Base-by-base conservation (phyloP, 441 rosid species). In the Gossypium davidsonii region DNA sequence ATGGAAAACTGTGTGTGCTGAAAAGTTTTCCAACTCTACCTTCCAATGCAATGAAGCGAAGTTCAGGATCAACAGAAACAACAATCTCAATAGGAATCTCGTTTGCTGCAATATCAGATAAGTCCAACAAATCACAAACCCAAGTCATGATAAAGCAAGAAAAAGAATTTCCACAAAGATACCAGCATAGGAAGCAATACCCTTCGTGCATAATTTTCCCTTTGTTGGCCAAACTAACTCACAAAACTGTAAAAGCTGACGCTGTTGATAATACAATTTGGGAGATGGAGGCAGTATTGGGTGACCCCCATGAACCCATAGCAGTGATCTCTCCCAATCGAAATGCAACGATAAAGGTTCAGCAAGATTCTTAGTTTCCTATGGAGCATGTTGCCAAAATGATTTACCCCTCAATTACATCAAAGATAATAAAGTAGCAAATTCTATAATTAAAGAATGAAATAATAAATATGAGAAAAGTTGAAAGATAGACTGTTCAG, bases 261-360 rank as follows among this genome's bases (percentile, higher is more conserved):
- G 85, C 84, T 89, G 96, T 73, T 81, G 79, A 71, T 74, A 39
- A 85, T 80, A 88, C 72, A 91, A 67, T 51, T 85, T 78, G 49
- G 85, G 80, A 73, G 92, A 88, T 62, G 82, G 76, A 52, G 98
- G 97, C 67, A 84, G 78, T 69, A 83, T 78, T 48, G 99, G 98
- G 85, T 93, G 99, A 73, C 99, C 99, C 18, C 97, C 98, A 80
- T 89, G 83, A 83, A 85, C 83, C 99, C 98, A 96, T 39, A 96
- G 85, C 86, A 93, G 82, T 63, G 96, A 87, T 83, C 79, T 91
- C 74, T 88, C 86, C 25, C 90, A 79, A 68, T 71, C 69, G 58
- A 82, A 82, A 71, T 28, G 80, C 81, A 79, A 79, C 71, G 79
- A 67, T 74, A 84, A 85, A 74, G 76, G 76, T 76, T 81, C 76